Evolutionary conservation across 495 filamentous ascomycete genomes (phyloP).

Genomic region (Talaromyces ruber): DNA sequence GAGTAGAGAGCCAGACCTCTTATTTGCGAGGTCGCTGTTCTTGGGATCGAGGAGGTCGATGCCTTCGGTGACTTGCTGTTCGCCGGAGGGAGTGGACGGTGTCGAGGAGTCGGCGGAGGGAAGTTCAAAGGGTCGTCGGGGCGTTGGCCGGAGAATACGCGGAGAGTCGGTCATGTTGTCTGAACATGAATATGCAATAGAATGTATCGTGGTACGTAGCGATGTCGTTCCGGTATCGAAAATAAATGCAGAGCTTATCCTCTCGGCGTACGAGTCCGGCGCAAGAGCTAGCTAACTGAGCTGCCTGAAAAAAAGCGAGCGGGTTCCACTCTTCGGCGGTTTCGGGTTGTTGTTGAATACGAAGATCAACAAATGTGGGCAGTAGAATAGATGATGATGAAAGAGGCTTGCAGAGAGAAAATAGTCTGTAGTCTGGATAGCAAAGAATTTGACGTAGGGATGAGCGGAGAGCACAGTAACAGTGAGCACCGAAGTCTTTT

Average conservation of each 20-base stretch:
- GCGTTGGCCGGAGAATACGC: conserved; percentile 60
- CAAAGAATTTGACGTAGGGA: not conserved
- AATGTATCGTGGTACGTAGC: not conserved
- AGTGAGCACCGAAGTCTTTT: not conserved
- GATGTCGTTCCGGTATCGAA: not conserved
- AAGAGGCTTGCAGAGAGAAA: not conserved
- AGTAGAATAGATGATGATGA: not conserved
- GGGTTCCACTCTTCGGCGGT: not conserved
- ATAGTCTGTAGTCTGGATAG: not conserved
- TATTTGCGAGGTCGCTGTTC: conserved; percentile 22
- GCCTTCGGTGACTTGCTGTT: conserved; percentile 15
- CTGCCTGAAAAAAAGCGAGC: not conserved
- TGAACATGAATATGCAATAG: not conserved
- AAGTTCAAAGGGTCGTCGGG: conserved; percentile 66
- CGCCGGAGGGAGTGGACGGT: conserved; percentile 33
- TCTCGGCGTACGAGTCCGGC: not conserved
- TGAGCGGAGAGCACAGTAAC: not conserved
- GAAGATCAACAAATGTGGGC: not conserved
- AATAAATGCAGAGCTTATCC: not conserved
- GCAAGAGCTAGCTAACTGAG: not conserved
- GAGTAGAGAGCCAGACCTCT: conserved; percentile 66
- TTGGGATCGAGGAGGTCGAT: conserved; percentile 18
- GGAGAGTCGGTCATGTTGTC: conserved; percentile 35
- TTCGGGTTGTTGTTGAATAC: not conserved
- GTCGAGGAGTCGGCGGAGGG: conserved; percentile 45